phyloP scores from a whole-genome alignment of 805 yeast species.

The Jamesozyma jinghongensis region DNA sequence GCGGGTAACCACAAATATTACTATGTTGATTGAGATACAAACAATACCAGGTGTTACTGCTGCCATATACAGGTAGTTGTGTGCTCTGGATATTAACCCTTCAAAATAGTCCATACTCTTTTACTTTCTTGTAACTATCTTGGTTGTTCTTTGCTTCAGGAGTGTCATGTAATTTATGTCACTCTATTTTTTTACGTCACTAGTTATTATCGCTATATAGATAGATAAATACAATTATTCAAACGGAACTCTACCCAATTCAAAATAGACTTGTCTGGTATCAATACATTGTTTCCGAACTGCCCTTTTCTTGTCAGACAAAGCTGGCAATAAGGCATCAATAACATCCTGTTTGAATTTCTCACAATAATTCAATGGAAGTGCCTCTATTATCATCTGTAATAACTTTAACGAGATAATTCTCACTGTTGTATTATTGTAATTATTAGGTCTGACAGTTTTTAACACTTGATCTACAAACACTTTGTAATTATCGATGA shows the following conservation, averaged over 20 bases:
- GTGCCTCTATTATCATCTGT: conserved; percentile 34
- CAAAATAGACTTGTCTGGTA: conserved; percentile 68
- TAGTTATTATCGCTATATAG: no score
- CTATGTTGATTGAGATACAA: no score
- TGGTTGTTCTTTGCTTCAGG: no score
- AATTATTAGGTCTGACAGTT: conserved; percentile 11
- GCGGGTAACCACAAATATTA: no score
- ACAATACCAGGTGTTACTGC: no score
- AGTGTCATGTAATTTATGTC: no score
- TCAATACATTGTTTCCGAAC: conserved; percentile 72
- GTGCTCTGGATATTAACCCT: no score
- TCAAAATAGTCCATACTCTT: no score
- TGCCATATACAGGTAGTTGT: no score
- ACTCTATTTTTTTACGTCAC: no score
- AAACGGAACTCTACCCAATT: conserved; percentile 34
- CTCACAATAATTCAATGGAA: conserved; percentile 37
- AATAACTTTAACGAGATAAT: conserved; percentile 49
- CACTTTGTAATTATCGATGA: conserved; percentile 44
- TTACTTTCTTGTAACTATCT: no score
- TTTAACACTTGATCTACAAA: conserved; percentile 47
- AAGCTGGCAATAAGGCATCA: conserved; percentile 37
- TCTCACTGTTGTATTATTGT: conserved; percentile 43
- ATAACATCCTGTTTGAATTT: conserved; percentile 46
- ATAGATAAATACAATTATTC: conserved; percentile 13
- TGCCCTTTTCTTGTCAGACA: conserved; percentile 66